Evolutionary conservation across 129 eudicot species (phyloP), one percentile per base, ranked within the genome.

Genomic region (Deinandra increscens): DNA sequence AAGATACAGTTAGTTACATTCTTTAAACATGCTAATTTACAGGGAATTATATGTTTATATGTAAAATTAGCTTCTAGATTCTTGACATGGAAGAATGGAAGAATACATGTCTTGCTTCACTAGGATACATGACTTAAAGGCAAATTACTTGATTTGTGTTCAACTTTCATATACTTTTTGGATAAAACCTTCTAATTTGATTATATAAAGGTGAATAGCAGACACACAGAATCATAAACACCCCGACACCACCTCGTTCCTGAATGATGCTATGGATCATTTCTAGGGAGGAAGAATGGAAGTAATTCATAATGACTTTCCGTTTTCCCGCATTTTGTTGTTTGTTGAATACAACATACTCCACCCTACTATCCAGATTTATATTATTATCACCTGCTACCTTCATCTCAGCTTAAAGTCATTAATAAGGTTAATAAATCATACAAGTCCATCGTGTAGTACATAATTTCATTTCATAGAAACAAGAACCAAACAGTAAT

Each of bases 21-120:
- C 23, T 15, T 3, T 50, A 10, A 31, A 46, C 17, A 48, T 49
- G 33, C 11, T 33, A 17, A 10, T 46, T 50, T 49, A 33, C 31
- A 11, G 18, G 20, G 42, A 59, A 13, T 59, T 59, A 12, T 6
- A 22, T 58, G 64, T n/a, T n/a, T n/a, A n/a, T n/a, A 26, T 26
- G 31, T 26, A 26, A 26, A 26, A 26, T 44, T 65, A 34, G 20
- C 39, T 42, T 65, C 38, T 38, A 64, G 64, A 64, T 65, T 53
- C 4, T 45, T 44, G 56, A 66, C 70, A 48, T 48, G 17, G 60
- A 33, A 23, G 18, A 48, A n/a, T 46, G 58, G 59, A 15, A 7
- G 14, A 49, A 67, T 33, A 29, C 13, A 4, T 3, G 17, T 45
- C 29, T 31, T 18, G 65, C 29, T 56, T 39, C 62, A 68, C 73